Evolutionary conservation across 2,329 filamentous ascomycete genomes (phyloP).

Genomic region (Sclerotinia nivalis): DNA sequence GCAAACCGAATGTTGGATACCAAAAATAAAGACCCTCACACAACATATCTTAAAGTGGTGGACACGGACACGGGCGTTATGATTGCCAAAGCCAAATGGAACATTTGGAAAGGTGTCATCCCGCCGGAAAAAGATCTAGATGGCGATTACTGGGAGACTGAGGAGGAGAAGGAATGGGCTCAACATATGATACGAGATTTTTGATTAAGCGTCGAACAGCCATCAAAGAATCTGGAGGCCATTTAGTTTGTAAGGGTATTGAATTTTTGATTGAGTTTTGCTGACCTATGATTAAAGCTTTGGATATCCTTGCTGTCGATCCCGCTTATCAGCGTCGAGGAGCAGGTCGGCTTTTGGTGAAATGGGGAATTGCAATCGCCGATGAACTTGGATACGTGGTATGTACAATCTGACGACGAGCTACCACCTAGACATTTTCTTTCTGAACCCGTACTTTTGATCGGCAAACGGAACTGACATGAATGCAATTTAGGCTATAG

Average conservation of each 20-base stretch:
- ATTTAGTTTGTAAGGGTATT: constrained; percentile 19
- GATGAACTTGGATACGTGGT: constrained; percentile 19
- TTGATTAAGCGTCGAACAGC: constrained; percentile 6
- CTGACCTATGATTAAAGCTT: constrained; percentile 10
- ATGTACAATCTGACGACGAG: neutral
- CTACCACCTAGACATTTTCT: neutral
- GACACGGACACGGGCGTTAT: constrained; percentile 11
- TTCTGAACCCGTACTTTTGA: neutral
- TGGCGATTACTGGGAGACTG: constrained; percentile 17
- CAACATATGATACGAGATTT: constrained; percentile 9
- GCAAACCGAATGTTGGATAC: constrained; percentile 8
- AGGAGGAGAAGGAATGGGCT: constrained; percentile 20
- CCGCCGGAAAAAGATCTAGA: constrained; percentile 10
- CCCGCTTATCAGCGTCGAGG: constrained; percentile 14
- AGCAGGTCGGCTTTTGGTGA: constrained; percentile 11
- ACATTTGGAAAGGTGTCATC: constrained; percentile 20
- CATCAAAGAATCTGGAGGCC: constrained; percentile 2
- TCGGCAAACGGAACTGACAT: neutral
- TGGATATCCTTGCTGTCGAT: constrained; percentile 19
- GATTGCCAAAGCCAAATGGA: constrained; percentile 16
- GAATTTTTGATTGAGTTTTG: neutral
- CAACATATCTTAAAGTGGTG: constrained; percentile 8
- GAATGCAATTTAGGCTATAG: constrained; percentile 10
- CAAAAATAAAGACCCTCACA: constrained; percentile 5
- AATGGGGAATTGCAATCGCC: constrained; percentile 16